Conservation (phyloP, 2,329 filamentous ascomycete genomes). For the Mycogone perniciosa region DNA sequence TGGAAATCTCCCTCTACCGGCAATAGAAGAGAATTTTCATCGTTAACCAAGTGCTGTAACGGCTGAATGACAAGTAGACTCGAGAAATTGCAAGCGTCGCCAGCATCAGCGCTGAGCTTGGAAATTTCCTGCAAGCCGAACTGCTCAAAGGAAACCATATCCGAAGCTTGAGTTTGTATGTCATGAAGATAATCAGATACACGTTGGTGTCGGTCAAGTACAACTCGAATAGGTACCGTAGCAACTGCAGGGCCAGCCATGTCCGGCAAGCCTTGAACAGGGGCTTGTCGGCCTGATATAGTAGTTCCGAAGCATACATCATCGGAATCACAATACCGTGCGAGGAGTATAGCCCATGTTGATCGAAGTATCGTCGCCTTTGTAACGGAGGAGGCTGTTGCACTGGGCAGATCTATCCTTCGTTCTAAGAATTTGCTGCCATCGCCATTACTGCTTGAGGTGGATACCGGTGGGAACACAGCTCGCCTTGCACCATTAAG, state of each 20-base stretch:
- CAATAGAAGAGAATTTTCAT: neutral
- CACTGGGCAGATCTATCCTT: neutral
- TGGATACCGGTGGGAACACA: constrained; percentile 11
- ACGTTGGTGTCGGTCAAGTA: neutral
- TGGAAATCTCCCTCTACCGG: neutral
- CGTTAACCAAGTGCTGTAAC: neutral
- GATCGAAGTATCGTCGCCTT: constrained; percentile 20
- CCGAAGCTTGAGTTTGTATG: constrained; percentile 11
- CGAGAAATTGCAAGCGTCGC: constrained; percentile 15
- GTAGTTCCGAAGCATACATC: constrained; percentile 15
- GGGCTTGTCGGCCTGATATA: constrained; percentile 17
- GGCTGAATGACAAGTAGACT: constrained; percentile 17
- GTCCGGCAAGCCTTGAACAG: constrained; percentile 13
- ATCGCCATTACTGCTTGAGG: neutral
- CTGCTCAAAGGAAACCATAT: constrained; percentile 17
- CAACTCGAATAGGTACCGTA: constrained; percentile 8
- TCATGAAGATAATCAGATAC: constrained; percentile 7
- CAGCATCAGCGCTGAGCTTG: constrained; percentile 11
- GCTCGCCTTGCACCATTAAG: constrained; percentile 7
- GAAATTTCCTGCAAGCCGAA: constrained; percentile 18
- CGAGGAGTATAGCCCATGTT: constrained; percentile 28
- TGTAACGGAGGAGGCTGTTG: constrained; percentile 12
- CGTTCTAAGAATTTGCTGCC: constrained; percentile 3
- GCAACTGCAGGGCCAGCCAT: constrained; percentile 14
- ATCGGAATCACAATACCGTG: constrained; percentile 27